Evolutionary conservation across 768 basidiomycete genomes (phyloP), one percentile per base, ranked within the genome.

Genomic region (Calvatia gigantea): DNA sequence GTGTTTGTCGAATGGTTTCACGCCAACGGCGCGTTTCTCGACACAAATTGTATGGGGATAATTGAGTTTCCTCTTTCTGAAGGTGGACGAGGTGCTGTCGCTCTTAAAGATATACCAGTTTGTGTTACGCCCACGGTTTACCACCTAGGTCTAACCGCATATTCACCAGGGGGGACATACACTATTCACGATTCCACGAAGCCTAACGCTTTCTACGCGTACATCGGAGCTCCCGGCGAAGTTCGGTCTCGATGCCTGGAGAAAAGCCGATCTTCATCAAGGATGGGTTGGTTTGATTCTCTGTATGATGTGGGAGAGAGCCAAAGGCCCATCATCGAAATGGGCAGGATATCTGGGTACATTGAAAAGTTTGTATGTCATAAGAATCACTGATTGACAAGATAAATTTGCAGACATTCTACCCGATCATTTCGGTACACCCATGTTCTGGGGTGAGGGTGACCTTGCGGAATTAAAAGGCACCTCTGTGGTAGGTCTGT

Each of bases 261-360:
- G 73, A 60, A 69, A 67, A 21, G 68, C 74, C 54, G 70, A 73
- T 17, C 68, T 98, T 56, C 75, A 86, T 48, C 70, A 80, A 54
- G 86, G 93, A 6, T 99, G 97, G 97, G 75, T 80, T 1, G 88
- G 89, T 2, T 72, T 98, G 42, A 98, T 99, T 56, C 75, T 98
- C 35, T 91, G 87, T 60, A 88, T 99, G 85, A 92, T 98, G 89
- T 97, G 91, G 90, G 97, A 99, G 69, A 82, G 81, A 51, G 80
- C 85, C 3, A 78, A 78, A 59, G 84, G 85, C 0, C 54, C 72
- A 2, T 64, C 74, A 17, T 88, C 91, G 45, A 83, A 72, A 51
- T 91, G 93, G 94, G 64, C 67, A 4, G 75, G 75, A 8, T 96
- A 95, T 70, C 74, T 95, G 11, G 73, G 91, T 91, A 54, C 44